Conservation (phyloP, 2,329 filamentous ascomycete species). For the Fusarium illudens region DNA sequence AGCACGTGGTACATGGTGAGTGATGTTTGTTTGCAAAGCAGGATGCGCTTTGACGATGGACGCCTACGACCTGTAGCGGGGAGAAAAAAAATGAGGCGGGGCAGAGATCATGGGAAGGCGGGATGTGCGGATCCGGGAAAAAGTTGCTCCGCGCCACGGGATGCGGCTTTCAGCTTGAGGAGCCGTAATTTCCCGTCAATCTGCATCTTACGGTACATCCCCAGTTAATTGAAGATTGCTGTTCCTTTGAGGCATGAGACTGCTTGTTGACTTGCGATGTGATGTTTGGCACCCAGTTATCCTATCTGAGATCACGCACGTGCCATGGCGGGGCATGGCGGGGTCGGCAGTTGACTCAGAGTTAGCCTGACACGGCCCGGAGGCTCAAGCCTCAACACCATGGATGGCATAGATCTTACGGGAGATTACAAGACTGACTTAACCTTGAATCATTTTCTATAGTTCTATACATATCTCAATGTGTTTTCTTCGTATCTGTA, state of each 20-base stretch:
- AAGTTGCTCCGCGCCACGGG: constrained; percentile 29
- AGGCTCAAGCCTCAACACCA: neutral
- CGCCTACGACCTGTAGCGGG: constrained; percentile 27
- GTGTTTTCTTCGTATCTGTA: too few species aligned
- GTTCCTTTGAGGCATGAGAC: neutral
- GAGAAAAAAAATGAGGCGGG: constrained; percentile 37
- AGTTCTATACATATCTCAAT: too few species aligned
- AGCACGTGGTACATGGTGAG: constrained; percentile 49
- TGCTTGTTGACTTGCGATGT: neutral
- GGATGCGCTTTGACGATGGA: constrained; percentile 39
- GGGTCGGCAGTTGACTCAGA: neutral
- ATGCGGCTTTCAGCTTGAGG: neutral
- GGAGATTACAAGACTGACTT: neutral
- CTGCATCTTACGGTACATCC: neutral
- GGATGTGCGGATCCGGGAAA: constrained; percentile 28
- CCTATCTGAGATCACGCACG: constrained; percentile 7
- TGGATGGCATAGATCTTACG: neutral
- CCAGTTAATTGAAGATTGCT: neutral
- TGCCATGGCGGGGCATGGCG: constrained; percentile 7
- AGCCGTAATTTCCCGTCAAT: neutral
- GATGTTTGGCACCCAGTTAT: neutral
- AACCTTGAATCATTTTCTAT: too few species aligned
- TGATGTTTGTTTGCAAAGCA: constrained; percentile 38
- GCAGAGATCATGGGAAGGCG: constrained; percentile 22
- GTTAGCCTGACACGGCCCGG: neutral